Evolutionary conservation across 2,329 filamentous ascomycete species (phyloP).

Genomic region (Penicillium oxalicum): DNA sequence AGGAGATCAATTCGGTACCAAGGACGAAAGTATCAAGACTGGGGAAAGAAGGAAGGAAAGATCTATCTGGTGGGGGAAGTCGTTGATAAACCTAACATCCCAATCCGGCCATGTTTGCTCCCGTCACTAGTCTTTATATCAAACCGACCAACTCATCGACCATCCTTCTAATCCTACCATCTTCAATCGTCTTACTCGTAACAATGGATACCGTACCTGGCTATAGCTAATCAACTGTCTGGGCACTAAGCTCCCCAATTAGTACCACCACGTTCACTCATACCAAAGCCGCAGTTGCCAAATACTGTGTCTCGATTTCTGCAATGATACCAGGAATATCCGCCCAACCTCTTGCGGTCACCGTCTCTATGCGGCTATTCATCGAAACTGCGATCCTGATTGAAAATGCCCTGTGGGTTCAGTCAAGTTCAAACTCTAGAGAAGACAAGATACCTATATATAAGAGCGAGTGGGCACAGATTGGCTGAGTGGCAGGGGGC

Average conservation of each 20-base stretch:
- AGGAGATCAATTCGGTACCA: not conserved
- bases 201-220: too few relatives aligned
- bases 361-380: too few relatives aligned
- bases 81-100: not conserved
- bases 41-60: not conserved
- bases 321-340: too few relatives aligned
- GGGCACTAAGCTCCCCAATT: too few relatives aligned
- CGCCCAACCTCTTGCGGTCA: too few relatives aligned
- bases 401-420: too few relatives aligned
- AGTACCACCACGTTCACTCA: not conserved
- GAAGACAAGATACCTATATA: too few relatives aligned
- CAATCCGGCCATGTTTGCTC: not conserved
- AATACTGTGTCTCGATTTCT: too few relatives aligned
- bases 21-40: not conserved
- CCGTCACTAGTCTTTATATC: not conserved
- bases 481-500: not conserved
- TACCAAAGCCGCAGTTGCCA: not conserved
- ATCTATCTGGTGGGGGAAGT: not conserved
- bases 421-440: too few relatives aligned
- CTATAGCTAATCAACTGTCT: too few relatives aligned
- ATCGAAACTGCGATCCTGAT: too few relatives aligned
- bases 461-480: not conserved
- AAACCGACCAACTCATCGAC: not conserved
- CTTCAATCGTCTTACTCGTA: not conserved
- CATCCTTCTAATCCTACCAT: not conserved